These are phyloP conservation scores for Geopyxis carbonaria DNA, from an alignment of 495 filamentous ascomycete species.

Conservation along the genomic window DNA sequence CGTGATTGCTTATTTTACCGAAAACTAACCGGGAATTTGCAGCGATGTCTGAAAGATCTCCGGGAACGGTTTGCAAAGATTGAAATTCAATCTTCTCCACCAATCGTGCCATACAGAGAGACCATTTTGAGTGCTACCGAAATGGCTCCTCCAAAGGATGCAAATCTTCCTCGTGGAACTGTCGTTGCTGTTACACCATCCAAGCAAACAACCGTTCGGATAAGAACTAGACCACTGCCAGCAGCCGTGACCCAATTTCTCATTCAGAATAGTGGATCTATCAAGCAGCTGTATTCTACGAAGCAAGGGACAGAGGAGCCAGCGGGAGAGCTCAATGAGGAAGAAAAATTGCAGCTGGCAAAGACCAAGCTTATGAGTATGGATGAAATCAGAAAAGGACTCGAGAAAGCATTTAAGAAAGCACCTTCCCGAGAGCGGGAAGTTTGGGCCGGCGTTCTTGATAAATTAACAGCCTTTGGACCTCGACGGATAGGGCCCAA, in stretches of 20 bases:
- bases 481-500: slow-evolving; percentile 75
- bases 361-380: slow-evolving; percentile 41
- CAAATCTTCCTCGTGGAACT: slow-evolving; percentile 71
- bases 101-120: slow-evolving; percentile 92
- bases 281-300: slow-evolving; percentile 59
- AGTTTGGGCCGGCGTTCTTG: slow-evolving; percentile 57
- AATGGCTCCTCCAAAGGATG: slow-evolving; percentile 76
- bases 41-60: slow-evolving; percentile 78
- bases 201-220: slow-evolving; percentile 61
- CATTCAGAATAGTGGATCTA: slow-evolving; percentile 53
- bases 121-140: slow-evolving; percentile 72
- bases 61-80: slow-evolving; percentile 84
- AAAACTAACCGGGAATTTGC: not conserved
- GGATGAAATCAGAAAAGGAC: slow-evolving; percentile 55
- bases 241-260: slow-evolving; percentile 68
- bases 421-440: slow-evolving; percentile 49
- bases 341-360: slow-evolving; percentile 34
- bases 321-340: slow-evolving; percentile 26
- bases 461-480: slow-evolving; percentile 77
- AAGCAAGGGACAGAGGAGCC: slow-evolving; percentile 25
- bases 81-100: slow-evolving; percentile 83
- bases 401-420: slow-evolving; percentile 47
- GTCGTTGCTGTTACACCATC: slow-evolving; percentile 59
- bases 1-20: not conserved
- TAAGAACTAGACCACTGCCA: slow-evolving; percentile 71